Evolutionary conservation across 306 rosid species (phyloP), one percentile per base, ranked within the genome.

Genomic region (Psophocarpus tetragonolobus): DNA sequence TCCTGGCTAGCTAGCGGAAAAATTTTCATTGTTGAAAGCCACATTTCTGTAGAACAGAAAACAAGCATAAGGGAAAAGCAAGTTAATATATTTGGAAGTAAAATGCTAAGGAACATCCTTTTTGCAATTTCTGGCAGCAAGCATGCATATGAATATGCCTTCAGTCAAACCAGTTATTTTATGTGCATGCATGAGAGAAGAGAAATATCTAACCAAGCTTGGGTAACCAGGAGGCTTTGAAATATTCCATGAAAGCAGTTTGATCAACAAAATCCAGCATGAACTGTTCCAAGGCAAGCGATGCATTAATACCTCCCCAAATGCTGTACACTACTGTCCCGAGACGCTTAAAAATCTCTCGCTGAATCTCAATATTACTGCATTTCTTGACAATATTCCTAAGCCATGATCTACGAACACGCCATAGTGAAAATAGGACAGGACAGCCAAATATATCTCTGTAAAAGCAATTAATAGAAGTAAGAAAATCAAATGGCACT

Each of bases 1-100:
- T 95, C 99, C 83, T 87, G 93, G 86, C 99, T 95, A 24, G 97
- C 99, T 79, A 91, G 84, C 3, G 93, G 96, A 85, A 88, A 86
- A 74, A 75, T 77, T 85, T 83, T 89, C 90, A 89, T 87, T 4
- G 89, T 87, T 62, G 97, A 92, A 81, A 95, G 93, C 98, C 98
- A 95, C 97, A 92, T 95, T 85, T 91, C 97, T 95, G 88, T 68
- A 8, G 27, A 72, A 54, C 18, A 74, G 39, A 76, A 36, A 62
- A 5, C 38, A 73, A 62, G 35, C 41, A 36, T 17, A 50, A 18
- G 56, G 24, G 58, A 20, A 50, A 33, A 53, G 24, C 38, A 62
- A 60, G 71, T 47, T 30, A 80, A 75, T 21, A 83, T 60, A 70
- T 84, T 73, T 2, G 24, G 53, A 41, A 62, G 70, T 23, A 70